These are phyloP conservation scores for Solanum piurae DNA, from an alignment of 257 asterid genomes.

Conservation along the genomic window DNA sequence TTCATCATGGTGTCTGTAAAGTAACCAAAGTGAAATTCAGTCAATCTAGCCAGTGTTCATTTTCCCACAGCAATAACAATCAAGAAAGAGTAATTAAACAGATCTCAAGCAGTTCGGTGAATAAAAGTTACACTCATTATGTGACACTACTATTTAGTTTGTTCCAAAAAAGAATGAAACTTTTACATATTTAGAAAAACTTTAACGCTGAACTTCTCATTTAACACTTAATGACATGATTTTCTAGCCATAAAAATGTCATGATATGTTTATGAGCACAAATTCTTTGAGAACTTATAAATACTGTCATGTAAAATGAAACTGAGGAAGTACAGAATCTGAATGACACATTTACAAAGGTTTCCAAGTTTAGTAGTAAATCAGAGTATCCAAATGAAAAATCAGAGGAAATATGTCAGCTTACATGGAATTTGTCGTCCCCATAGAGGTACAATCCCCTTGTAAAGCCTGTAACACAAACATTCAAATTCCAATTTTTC, in stretches of 20 bases:
- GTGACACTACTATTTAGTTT: background rate
- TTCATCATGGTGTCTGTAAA: slow-evolving; percentile 87
- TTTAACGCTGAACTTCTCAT: background rate
- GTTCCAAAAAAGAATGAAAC: background rate
- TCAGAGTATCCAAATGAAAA: background rate
- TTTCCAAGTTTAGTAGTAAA: background rate
- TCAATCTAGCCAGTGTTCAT: background rate
- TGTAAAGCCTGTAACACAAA: slow-evolving; percentile 41
- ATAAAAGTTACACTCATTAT: background rate
- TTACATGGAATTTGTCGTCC: slow-evolving; percentile 75
- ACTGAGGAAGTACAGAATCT: background rate
- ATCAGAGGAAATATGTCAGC: background rate
- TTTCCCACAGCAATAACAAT: background rate
- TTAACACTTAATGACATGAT: background rate
- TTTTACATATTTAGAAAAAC: background rate
- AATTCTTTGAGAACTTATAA: background rate
- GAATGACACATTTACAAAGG: background rate
- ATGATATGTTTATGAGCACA: background rate
- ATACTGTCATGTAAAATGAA: background rate
- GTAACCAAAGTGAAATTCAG: background rate
- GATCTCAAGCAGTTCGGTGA: background rate
- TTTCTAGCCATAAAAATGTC: background rate
- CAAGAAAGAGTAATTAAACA: background rate
- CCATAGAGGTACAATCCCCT: slow-evolving; percentile 68
- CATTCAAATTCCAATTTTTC: background rate